These are phyloP conservation scores for Cajanus cajan DNA, from an alignment of 306 rosid species.

Conservation along the genomic window DNA sequence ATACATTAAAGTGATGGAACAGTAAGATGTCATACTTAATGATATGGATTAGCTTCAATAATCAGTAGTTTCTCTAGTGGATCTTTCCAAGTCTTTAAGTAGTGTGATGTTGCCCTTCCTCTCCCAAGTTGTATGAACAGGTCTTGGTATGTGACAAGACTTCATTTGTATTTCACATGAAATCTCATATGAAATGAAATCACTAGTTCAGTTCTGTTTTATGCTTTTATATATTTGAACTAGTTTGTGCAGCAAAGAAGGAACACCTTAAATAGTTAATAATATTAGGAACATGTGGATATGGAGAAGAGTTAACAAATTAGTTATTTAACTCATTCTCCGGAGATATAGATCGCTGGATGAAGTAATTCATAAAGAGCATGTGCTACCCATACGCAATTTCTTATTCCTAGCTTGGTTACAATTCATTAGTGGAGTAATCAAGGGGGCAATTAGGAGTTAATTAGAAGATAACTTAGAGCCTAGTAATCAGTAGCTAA, in stretches of 20 bases:
- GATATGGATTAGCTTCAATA: constrained; percentile 10
- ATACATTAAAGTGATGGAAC: constrained; percentile 6
- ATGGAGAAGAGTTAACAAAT: not conserved
- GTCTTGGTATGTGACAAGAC: constrained; percentile 3
- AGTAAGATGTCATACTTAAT: constrained; percentile 12
- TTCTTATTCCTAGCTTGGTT: not conserved
- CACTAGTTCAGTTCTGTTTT: not conserved
- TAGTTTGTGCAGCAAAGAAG: not conserved
- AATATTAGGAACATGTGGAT: not conserved
- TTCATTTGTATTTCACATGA: not conserved
- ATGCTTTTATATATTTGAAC: not conserved
- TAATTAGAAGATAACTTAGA: not conserved
- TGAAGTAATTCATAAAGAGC: not conserved
- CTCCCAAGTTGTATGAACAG: not conserved
- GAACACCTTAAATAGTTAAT: constrained; percentile 6
- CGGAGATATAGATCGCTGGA: not conserved
- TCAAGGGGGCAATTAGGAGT: no score
- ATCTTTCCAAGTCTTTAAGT: not conserved
- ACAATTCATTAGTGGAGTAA: not conserved
- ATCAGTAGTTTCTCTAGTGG: not conserved
- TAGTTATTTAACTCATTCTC: not conserved
- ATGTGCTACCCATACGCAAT: not conserved
- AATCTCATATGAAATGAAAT: constrained; percentile 4
- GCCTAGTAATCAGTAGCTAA: not conserved
- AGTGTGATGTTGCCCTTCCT: constrained; percentile 11